These are phyloP conservation scores for Arachnopeziza araneosa DNA, from an alignment of 2,329 filamentous ascomycete genomes.

Conservation along the genomic window DNA sequence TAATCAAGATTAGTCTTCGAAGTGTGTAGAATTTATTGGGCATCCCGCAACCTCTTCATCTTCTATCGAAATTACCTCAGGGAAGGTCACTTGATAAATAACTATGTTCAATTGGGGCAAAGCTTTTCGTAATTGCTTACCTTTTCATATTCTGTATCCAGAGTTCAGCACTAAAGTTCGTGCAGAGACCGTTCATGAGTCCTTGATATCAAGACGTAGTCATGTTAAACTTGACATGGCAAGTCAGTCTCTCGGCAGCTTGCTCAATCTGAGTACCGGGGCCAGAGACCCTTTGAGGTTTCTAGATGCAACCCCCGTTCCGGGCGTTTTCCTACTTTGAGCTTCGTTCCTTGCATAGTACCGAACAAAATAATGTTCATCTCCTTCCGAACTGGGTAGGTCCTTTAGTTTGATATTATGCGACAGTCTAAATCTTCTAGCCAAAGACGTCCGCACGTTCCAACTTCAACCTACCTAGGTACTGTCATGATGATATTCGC, in stretches of 20 bases:
- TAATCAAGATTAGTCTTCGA: not conserved
- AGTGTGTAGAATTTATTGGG: not conserved
- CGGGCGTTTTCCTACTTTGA: not conserved
- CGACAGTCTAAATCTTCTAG: not conserved
- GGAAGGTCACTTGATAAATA: no score
- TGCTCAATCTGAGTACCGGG: not conserved
- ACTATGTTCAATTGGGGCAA: no score
- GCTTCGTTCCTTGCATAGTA: not conserved
- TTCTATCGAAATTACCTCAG: not conserved
- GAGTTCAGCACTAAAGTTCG: not conserved
- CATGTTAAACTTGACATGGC: not conserved
- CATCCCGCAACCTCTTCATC: not conserved
- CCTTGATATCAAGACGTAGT: no score
- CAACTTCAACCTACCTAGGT: no score
- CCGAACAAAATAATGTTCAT: not conserved
- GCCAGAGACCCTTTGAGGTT: not conserved
- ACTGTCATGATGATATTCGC: not conserved
- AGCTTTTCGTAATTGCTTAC: no score
- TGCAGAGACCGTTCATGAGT: not conserved
- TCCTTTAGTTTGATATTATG: not conserved
- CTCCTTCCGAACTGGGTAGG: not conserved
- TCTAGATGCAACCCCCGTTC: not conserved
- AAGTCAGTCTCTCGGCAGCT: not conserved
- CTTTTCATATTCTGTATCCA: not conserved
- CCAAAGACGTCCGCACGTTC: not conserved